Evolutionary conservation across 495 filamentous ascomycete genomes (phyloP).

Genomic region (Hypoxylon rickii): DNA sequence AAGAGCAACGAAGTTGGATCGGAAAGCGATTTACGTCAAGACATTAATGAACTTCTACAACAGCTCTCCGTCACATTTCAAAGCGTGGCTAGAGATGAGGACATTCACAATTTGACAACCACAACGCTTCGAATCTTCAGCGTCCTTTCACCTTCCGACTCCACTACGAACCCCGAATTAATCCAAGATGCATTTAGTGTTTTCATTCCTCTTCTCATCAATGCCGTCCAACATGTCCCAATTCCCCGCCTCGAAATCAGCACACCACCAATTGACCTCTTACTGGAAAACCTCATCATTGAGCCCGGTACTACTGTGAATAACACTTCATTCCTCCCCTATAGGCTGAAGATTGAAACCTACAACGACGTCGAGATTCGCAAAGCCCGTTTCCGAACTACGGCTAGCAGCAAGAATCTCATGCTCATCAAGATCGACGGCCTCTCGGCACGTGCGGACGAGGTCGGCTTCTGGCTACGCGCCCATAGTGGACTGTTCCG

Average conservation of each 20-base stretch:
- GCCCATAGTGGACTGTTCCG: slow-evolving; percentile 69
- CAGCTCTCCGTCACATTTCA: slow-evolving; percentile 70
- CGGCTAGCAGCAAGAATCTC: slow-evolving; percentile 66
- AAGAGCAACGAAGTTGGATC: slow-evolving; percentile 66
- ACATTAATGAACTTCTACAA: slow-evolving; percentile 71
- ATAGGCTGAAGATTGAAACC: slow-evolving; percentile 76
- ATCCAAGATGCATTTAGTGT: slow-evolving; percentile 74
- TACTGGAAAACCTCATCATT: slow-evolving; percentile 88
- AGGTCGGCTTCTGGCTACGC: slow-evolving; percentile 77
- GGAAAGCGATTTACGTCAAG: slow-evolving; percentile 68
- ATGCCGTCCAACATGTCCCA: slow-evolving; percentile 80
- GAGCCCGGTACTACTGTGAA: slow-evolving; percentile 88
- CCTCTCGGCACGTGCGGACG: slow-evolving; percentile 77
- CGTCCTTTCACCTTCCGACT: slow-evolving; percentile 63
- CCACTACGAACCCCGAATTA: slow-evolving; percentile 66
- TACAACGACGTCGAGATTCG: slow-evolving; percentile 84
- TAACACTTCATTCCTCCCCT: slow-evolving; percentile 85
- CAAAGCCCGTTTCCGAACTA: slow-evolving; percentile 75
- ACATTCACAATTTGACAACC: slow-evolving; percentile 67
- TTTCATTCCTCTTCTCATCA: slow-evolving; percentile 77
- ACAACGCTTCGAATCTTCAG: slow-evolving; percentile 67
- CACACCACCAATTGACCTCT: slow-evolving; percentile 78
- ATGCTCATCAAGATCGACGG: slow-evolving; percentile 79
- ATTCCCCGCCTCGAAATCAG: slow-evolving; percentile 86
- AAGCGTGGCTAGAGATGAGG: slow-evolving; percentile 69